Conservation (phyloP, 768 basidiomycete genomes). For the Amanita rimosa region DNA sequence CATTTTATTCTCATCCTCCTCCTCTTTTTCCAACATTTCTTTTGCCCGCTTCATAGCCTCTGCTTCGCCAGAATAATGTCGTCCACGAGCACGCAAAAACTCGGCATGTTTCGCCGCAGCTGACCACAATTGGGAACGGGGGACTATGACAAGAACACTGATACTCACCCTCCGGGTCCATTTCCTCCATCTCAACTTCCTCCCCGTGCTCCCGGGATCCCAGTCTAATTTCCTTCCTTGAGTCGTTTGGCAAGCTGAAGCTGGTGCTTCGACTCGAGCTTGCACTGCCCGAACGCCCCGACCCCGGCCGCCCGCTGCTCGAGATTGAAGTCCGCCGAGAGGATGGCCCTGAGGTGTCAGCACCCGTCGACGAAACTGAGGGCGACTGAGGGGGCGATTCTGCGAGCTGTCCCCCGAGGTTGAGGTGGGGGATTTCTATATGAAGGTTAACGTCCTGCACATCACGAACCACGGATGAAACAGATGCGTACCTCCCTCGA, state of each 20-base stretch:
- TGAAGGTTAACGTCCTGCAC: neutral
- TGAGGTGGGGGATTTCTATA: slow-evolving; percentile 76
- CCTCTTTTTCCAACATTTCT: slow-evolving; percentile 48
- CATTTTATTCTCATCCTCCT: slow-evolving; percentile 26
- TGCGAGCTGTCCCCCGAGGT: slow-evolving; percentile 29
- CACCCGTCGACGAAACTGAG: slow-evolving; percentile 39
- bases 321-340: slow-evolving; percentile 70
- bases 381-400: slow-evolving; percentile 27
- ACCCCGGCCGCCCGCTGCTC: slow-evolving; percentile 44
- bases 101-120: slow-evolving; percentile 76
- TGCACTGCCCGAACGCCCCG: slow-evolving; percentile 49
- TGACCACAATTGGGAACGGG: slow-evolving; percentile 17
- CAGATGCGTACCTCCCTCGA: slow-evolving; percentile 61
- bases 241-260: slow-evolving; percentile 69
- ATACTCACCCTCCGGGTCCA: slow-evolving; percentile 78
- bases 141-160: neutral
- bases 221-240: slow-evolving; percentile 45
- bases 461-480: neutral
- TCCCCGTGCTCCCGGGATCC: slow-evolving; percentile 43
- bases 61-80: slow-evolving; percentile 86
- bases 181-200: slow-evolving; percentile 71
- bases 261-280: slow-evolving; percentile 73
- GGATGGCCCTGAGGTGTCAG: slow-evolving; percentile 53
- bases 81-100: slow-evolving; percentile 68
- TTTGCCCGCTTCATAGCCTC: slow-evolving; percentile 85